These are phyloP conservation scores for Plasmodium blacklocki DNA, from an alignment of 169 alveolate species.

Conservation along the genomic window DNA sequence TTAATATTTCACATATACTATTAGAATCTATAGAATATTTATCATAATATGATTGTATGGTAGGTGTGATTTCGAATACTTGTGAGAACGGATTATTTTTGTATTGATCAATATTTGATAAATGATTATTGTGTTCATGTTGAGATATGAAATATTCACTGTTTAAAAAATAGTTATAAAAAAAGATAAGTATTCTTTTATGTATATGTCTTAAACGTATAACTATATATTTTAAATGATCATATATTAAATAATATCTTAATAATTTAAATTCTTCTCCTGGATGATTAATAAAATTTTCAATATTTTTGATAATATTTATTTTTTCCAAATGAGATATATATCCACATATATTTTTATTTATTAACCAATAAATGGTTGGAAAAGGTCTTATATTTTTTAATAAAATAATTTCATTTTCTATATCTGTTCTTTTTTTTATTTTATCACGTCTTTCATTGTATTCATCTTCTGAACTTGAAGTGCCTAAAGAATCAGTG, in stretches of 20 bases:
- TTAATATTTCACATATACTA: slow-evolving; percentile 57
- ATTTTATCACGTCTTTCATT: not conserved
- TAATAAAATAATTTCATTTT: slow-evolving; percentile 45
- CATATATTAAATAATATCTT: slow-evolving; percentile 53
- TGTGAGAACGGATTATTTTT: slow-evolving; percentile 1
- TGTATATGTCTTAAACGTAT: slow-evolving; percentile 56
- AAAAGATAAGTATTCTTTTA: slow-evolving; percentile 39
- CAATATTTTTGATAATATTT: slow-evolving; percentile 80
- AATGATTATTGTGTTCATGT: not conserved
- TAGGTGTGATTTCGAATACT: slow-evolving; percentile 16
- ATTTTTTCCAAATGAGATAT: slow-evolving; percentile 84
- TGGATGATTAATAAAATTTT: slow-evolving; percentile 55
- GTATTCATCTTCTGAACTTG: not conserved
- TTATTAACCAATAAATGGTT: slow-evolving; percentile 82
- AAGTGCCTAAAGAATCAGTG: too few relatives aligned
- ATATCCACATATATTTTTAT: slow-evolving; percentile 75
- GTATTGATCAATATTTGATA: not conserved
- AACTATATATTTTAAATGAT: slow-evolving; percentile 60
- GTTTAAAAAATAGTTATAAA: slow-evolving; percentile 44
- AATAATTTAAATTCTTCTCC: slow-evolving; percentile 46
- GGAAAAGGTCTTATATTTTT: slow-evolving; percentile 83
- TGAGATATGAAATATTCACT: slow-evolving; percentile 25
- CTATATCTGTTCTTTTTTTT: slow-evolving; percentile 26
- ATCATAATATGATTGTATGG: not conserved
- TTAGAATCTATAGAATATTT: slow-evolving; percentile 19